Conservation (phyloP, 2,329 filamentous ascomycete species). For the Trichoderma brevicompactum region DNA sequence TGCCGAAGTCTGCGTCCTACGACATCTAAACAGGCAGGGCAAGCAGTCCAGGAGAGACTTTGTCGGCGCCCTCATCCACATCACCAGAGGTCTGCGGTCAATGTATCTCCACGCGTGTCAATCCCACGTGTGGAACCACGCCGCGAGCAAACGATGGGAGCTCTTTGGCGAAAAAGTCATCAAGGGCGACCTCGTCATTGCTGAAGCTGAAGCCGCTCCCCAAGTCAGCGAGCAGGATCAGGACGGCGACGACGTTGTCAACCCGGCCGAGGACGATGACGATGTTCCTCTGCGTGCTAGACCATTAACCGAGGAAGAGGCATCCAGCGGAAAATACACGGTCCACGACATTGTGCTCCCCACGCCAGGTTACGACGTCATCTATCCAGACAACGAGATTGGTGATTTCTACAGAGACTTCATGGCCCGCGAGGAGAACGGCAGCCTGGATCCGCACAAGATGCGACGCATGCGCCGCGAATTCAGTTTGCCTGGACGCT, state of each 20-base stretch:
- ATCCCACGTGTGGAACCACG: conserved; percentile 90
- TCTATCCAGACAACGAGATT: conserved; percentile 83
- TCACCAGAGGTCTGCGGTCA: conserved; percentile 79
- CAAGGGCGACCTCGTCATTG: conserved; percentile 81
- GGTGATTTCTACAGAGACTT: conserved; percentile 84
- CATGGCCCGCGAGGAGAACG: conserved; percentile 80
- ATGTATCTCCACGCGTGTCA: conserved; percentile 99
- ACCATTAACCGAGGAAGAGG: conserved; percentile 76
- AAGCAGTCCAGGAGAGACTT: conserved; percentile 65
- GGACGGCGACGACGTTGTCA: conserved; percentile 54
- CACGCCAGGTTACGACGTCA: conserved; percentile 86
- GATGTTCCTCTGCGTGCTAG: conserved; percentile 63
- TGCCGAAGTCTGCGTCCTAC: conserved; percentile 78
- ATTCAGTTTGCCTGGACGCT: conserved; percentile 84
- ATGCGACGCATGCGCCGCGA: conserved; percentile 89
- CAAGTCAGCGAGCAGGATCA: conserved; percentile 63
- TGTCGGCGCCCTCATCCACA: conserved; percentile 77
- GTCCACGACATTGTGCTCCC: conserved; percentile 92
- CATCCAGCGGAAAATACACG: conserved; percentile 71
- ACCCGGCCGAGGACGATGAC: conserved; percentile 50
- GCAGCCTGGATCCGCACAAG: conserved; percentile 76
- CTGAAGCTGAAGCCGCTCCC: conserved; percentile 42
- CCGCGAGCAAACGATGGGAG: conserved; percentile 79
- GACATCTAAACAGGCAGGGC: conserved; percentile 66
- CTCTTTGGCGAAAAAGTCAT: conserved; percentile 74